phyloP scores from a whole-genome alignment of 305 asterid genomes.

The Caryopteris hybrid region DNA sequence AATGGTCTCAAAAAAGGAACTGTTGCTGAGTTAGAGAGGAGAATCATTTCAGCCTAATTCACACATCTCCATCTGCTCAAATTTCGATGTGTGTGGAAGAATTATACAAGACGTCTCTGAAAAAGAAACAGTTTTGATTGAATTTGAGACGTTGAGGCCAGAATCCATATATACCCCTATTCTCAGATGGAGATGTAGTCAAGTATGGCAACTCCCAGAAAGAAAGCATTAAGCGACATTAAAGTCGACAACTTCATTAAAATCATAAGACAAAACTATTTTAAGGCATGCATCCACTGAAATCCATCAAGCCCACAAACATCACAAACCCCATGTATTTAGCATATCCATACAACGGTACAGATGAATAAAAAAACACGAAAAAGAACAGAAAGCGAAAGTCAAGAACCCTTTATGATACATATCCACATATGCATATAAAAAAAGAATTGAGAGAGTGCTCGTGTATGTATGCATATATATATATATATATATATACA shows the following conservation, averaged over 20 bases:
- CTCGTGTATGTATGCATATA: background rate
- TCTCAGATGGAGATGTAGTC: background rate
- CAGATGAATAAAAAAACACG: background rate
- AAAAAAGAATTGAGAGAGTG: background rate
- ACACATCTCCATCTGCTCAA: conserved; percentile 3
- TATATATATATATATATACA: background rate
- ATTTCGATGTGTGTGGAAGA: conserved; percentile 20
- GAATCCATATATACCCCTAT: background rate
- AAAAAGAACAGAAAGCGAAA: conserved; percentile 7
- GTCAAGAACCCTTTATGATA: background rate
- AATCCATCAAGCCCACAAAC: conserved; percentile 11
- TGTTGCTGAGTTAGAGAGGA: no score
- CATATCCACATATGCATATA: background rate
- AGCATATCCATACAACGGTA: background rate
- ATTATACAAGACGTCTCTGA: background rate
- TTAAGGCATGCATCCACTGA: conserved; percentile 27
- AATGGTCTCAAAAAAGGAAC: no score
- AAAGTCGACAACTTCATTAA: conserved; percentile 22
- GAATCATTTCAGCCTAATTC: background rate
- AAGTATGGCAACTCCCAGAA: conserved; percentile 1
- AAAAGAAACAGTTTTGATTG: background rate
- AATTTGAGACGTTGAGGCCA: background rate
- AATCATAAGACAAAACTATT: background rate
- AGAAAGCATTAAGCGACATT: conserved; percentile 2
- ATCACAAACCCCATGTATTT: background rate